Percentiles rank a stretch among this genome's conserved stretches.
Evolutionary conservation across 2,329 filamentous ascomycete species (phyloP).

Genomic region (Diaporthe sp.): DNA sequence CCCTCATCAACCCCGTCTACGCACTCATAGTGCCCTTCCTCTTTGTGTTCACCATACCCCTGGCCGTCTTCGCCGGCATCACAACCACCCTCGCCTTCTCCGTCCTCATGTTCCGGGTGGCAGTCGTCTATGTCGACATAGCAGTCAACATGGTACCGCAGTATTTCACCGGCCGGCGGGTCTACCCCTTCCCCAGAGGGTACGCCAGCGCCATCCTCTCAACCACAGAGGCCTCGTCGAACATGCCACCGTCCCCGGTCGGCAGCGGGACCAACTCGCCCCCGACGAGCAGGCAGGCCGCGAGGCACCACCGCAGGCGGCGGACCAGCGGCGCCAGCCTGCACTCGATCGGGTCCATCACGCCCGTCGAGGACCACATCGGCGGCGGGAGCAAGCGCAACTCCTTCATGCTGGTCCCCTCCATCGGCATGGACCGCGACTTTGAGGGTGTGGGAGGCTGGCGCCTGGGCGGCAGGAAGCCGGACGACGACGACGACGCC

Average conservation of each 20-base stretch:
- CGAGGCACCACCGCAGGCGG: slow-evolving; percentile 35
- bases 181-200: slow-evolving; percentile 38
- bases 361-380: slow-evolving; percentile 46
- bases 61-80: slow-evolving; percentile 70
- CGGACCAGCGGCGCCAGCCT: slow-evolving; percentile 44
- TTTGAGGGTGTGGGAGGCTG: slow-evolving; percentile 71
- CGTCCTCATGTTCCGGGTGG: slow-evolving; percentile 69
- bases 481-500: slow-evolving; percentile 55
- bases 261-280: slow-evolving; percentile 28
- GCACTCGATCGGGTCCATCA: slow-evolving; percentile 44
- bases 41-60: slow-evolving; percentile 69
- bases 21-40: slow-evolving; percentile 70
- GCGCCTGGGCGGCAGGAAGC: slow-evolving; percentile 57
- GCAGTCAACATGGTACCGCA: slow-evolving; percentile 66
- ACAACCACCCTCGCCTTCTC: slow-evolving; percentile 72
- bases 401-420: slow-evolving; percentile 50
- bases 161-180: slow-evolving; percentile 57
- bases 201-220: slow-evolving; percentile 27
- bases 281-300: slow-evolving; percentile 28
- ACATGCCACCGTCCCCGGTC: slow-evolving; percentile 35
- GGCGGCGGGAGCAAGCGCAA: slow-evolving; percentile 35
- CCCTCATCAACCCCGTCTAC: slow-evolving; percentile 64
- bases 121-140: slow-evolving; percentile 72
- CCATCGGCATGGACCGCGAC: slow-evolving; percentile 63
- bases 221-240: slow-evolving; percentile 38